phyloP scores from a whole-genome alignment of 2,329 filamentous ascomycete species.

The Emmonsia crescens region DNA sequence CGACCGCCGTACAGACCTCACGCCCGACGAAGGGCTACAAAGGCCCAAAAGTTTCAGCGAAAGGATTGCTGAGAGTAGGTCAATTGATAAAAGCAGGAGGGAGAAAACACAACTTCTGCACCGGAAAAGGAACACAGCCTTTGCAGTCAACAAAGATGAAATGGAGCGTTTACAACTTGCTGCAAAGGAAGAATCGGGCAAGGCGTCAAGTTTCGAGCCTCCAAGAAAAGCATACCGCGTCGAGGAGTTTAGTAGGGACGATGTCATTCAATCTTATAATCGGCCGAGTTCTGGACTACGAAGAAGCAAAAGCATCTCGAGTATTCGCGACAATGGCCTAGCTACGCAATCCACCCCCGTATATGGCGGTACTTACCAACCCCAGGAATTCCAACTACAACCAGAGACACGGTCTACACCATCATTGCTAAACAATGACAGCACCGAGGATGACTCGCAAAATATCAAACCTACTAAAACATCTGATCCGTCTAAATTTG shows the following conservation, averaged over 20 bases:
- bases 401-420: background rate
- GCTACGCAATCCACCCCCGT: background rate
- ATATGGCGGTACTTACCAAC: constrained; percentile 5
- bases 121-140: constrained; percentile 32
- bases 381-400: constrained; percentile 10
- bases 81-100: constrained; percentile 28
- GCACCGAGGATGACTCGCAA: constrained; percentile 15
- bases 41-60: constrained; percentile 65
- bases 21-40: constrained; percentile 17
- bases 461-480: constrained; percentile 14
- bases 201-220: constrained; percentile 27
- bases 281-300: constrained; percentile 20
- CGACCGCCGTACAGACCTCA: background rate
- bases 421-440: background rate
- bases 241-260: constrained; percentile 52
- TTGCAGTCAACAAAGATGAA: constrained; percentile 34
- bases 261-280: constrained; percentile 39
- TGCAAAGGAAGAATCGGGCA: constrained; percentile 19
- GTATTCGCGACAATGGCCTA: constrained; percentile 12
- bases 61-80: constrained; percentile 59
- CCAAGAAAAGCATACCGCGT: constrained; percentile 38
- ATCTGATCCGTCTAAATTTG: constrained; percentile 56
- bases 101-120: constrained; percentile 29
- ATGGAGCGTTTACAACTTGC: constrained; percentile 33
- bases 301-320: constrained; percentile 28